phyloP scores from a whole-genome alignment of 345 rosid species.

The Acer saccharum region DNA sequence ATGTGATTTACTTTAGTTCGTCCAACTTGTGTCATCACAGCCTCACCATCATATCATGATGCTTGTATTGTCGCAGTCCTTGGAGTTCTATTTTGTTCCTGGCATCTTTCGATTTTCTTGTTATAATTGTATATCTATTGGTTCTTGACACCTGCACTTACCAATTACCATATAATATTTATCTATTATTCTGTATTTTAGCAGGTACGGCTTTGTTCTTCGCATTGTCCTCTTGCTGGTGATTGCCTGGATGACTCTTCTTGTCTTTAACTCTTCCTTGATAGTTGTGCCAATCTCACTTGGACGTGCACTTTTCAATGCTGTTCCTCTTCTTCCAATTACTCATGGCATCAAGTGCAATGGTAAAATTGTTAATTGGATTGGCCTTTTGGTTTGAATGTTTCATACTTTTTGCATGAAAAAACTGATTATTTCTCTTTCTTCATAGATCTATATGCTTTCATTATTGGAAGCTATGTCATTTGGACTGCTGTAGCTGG shows the following conservation, averaged over 20 bases:
- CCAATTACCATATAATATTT: conserved; percentile 15
- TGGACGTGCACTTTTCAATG: conserved; percentile 90
- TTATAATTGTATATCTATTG: neutral
- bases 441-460: conserved; percentile 82
- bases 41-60: neutral
- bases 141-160: neutral
- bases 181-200: conserved; percentile 26
- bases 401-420: conserved; percentile 2
- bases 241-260: conserved; percentile 96
- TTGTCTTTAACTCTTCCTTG: conserved; percentile 87
- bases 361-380: conserved; percentile 48
- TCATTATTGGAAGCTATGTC: conserved; percentile 89
- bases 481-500: conserved; percentile 94
- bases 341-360: conserved; percentile 99
- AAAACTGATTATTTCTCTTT: conserved; percentile 22
- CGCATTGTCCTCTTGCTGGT: conserved; percentile 82
- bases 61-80: neutral
- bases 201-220: conserved; percentile 86
- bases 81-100: neutral
- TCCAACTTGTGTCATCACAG: neutral
- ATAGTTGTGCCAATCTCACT: conserved; percentile 90
- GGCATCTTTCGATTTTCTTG: neutral
- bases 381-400: neutral
- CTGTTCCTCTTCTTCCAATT: conserved; percentile 91
- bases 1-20: neutral